Evolutionary conservation across 352 stramenopile species (phyloP).

Genomic region (Pythium brachiatum): DNA sequence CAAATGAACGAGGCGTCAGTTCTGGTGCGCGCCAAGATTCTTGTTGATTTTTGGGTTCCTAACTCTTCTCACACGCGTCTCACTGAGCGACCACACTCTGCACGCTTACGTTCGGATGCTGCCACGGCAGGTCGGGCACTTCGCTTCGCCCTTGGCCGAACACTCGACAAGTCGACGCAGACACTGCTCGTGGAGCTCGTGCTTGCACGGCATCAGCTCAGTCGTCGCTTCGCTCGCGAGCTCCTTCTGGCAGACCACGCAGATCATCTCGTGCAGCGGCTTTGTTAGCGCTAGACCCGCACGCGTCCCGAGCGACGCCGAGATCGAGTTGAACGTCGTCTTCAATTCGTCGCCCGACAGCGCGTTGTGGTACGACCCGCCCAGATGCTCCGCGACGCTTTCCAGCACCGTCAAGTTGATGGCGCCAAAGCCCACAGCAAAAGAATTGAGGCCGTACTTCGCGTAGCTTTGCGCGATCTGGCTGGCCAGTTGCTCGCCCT

Average conservation of each 20-base stretch:
- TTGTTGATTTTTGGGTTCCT: too few species aligned
- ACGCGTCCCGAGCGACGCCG: slow-evolving; percentile 59
- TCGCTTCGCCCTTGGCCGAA: slow-evolving; percentile 1
- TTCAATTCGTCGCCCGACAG: slow-evolving; percentile 68
- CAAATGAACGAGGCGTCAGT: too few species aligned
- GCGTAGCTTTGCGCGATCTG: slow-evolving; percentile 57
- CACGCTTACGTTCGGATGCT: slow-evolving; percentile 3
- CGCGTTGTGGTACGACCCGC: slow-evolving; percentile 60
- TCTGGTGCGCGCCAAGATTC: too few species aligned
- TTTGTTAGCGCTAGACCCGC: slow-evolving; percentile 57
- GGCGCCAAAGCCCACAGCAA: slow-evolving; percentile 65
- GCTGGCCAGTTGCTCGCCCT: slow-evolving; percentile 46
- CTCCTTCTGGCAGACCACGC: slow-evolving; percentile 62
- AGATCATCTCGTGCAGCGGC: slow-evolving; percentile 54
- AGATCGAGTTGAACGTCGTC: slow-evolving; percentile 71
- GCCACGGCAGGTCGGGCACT: slow-evolving; percentile 18
- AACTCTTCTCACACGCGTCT: too few species aligned
- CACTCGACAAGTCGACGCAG: slow-evolving; percentile 15
- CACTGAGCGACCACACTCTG: too few species aligned
- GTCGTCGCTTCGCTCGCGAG: slow-evolving; percentile 48
- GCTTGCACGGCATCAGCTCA: slow-evolving; percentile 44
- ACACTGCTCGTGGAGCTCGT: slow-evolving; percentile 52
- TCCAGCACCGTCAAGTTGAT: slow-evolving; percentile 62
- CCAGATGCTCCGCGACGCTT: slow-evolving; percentile 47
- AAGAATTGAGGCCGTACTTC: slow-evolving; percentile 56